Percentiles rank a stretch among this genome's conserved stretches.
Evolutionary conservation across 768 basidiomycete genomes (phyloP).

Genomic region (Suillus alpinus): DNA sequence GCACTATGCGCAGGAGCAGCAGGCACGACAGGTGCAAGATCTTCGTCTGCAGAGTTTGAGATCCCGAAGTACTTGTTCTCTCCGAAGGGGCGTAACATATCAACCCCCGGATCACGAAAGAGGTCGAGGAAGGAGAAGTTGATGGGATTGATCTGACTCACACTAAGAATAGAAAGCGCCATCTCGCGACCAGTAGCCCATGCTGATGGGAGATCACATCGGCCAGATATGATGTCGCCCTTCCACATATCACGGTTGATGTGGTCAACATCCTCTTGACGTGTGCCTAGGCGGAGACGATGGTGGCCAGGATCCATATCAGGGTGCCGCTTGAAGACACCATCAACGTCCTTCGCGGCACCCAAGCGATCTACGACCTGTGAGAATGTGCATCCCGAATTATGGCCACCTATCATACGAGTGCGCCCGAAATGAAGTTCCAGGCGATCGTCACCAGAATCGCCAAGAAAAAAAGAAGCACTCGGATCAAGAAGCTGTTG

Average conservation of each 20-base stretch:
- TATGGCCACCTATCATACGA: constrained; percentile 21
- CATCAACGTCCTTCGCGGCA: constrained; percentile 12
- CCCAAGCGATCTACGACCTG: constrained; percentile 4
- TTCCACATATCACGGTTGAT: constrained; percentile 1
- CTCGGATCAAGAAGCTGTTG: constrained; percentile 15
- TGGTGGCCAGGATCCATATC: constrained; percentile 23
- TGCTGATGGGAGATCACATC: not conserved
- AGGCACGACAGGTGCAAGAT: no score
- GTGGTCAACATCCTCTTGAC: constrained; percentile 19
- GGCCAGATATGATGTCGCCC: not conserved
- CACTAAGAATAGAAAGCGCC: no score
- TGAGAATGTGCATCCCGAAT: constrained; percentile 5
- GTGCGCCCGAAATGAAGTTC: constrained; percentile 27
- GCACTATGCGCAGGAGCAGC: no score
- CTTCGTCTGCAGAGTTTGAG: no score
- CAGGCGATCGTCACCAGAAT: constrained; percentile 27
- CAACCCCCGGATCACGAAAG: no score
- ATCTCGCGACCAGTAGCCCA: no score
- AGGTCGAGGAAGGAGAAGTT: no score
- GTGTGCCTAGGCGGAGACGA: constrained; percentile 9
- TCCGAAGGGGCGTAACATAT: no score
- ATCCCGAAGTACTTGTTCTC: no score
- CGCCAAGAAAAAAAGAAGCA: constrained; percentile 18
- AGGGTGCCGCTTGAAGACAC: constrained; percentile 18
- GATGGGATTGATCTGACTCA: no score